These are phyloP conservation scores for Scheffersomyces stambukii DNA, from an alignment of 1,139 yeast genomes.

Conservation along the genomic window DNA sequence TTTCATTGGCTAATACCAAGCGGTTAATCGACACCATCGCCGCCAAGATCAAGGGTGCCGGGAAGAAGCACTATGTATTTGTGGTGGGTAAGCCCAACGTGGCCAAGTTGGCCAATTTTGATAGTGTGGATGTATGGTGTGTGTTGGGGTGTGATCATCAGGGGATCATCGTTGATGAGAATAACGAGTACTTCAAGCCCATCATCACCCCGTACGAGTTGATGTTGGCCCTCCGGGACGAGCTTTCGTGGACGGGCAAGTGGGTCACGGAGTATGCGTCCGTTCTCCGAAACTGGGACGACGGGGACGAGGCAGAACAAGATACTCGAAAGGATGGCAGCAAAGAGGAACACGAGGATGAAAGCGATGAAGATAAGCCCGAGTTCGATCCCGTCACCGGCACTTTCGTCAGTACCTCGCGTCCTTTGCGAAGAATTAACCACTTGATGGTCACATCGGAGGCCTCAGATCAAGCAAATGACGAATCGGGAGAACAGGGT, in stretches of 20 bases:
- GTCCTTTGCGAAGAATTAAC: slow-evolving; percentile 67
- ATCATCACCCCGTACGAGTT: slow-evolving; percentile 92
- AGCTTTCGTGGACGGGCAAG: slow-evolving; percentile 83
- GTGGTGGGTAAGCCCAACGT: slow-evolving; percentile 99
- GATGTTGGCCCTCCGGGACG: slow-evolving; percentile 69
- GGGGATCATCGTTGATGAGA: slow-evolving; percentile 78
- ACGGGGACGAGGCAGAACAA: slow-evolving; percentile 22
- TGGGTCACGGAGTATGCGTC: slow-evolving; percentile 81
- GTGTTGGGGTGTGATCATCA: slow-evolving; percentile 92
- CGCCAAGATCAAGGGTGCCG: slow-evolving; percentile 62
- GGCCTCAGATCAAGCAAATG: slow-evolving; percentile 15
- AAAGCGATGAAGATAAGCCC: slow-evolving; percentile 52
- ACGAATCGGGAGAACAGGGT: too few relatives aligned
- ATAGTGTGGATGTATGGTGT: slow-evolving; percentile 89
- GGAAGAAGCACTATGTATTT: slow-evolving; percentile 87
- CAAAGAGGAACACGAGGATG: slow-evolving; percentile 14
- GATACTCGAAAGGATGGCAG: slow-evolving; percentile 16
- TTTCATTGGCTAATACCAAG: slow-evolving; percentile 72
- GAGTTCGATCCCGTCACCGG: slow-evolving; percentile 91
- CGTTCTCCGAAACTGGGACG: slow-evolving; percentile 40
- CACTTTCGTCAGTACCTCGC: slow-evolving; percentile 55
- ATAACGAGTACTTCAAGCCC: slow-evolving; percentile 81
- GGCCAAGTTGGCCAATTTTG: slow-evolving; percentile 93
- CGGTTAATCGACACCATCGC: slow-evolving; percentile 57
- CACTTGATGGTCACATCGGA: slow-evolving; percentile 56